phyloP scores from a whole-genome alignment of 2,329 filamentous ascomycete species.

The Bisporella sp. region DNA sequence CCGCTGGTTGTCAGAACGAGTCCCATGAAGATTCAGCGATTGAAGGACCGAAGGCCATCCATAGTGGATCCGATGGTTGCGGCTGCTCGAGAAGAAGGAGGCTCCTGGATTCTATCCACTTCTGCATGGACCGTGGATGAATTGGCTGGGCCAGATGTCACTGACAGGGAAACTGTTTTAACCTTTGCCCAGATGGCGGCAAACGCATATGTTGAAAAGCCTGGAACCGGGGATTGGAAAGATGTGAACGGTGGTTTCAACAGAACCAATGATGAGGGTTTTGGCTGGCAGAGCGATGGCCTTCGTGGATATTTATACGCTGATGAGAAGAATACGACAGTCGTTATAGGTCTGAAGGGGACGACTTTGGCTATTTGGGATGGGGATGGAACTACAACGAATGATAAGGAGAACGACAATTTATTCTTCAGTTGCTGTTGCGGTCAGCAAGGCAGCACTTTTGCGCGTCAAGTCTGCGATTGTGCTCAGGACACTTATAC shows the following conservation, averaged over 20 bases:
- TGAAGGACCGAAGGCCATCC: conserved; percentile 69
- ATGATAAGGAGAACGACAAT: conserved; percentile 97
- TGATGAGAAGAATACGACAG: conserved; percentile 75
- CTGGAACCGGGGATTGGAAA: conserved; percentile 71
- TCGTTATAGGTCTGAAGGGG: conserved; percentile 90
- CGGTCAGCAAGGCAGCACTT: conserved; percentile 82
- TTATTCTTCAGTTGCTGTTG: conserved; percentile 98
- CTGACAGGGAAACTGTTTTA: conserved; percentile 77
- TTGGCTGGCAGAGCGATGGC: conserved; percentile 88
- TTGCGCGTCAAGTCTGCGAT: conserved; percentile 89
- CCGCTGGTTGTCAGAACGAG: conserved; percentile 57
- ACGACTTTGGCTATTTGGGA: conserved; percentile 89
- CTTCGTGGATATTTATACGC: conserved; percentile 89
- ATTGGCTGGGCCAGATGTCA: conserved; percentile 71
- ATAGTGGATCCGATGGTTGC: conserved; percentile 75
- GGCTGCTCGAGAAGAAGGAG: conserved; percentile 61
- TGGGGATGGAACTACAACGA: conserved; percentile 92
- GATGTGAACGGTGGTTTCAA: conserved; percentile 77
- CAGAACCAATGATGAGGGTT: conserved; percentile 73
- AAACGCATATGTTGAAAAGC: conserved; percentile 76
- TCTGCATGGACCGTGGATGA: conserved; percentile 77
- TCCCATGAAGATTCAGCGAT: conserved; percentile 65
- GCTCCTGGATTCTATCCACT: conserved; percentile 58
- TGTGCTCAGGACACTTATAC: conserved; percentile 82
- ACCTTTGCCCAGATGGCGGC: conserved; percentile 83